Evolutionary conservation across 192 early-diverging fungal species (phyloP).

Genomic region (Backusella westeae): DNA sequence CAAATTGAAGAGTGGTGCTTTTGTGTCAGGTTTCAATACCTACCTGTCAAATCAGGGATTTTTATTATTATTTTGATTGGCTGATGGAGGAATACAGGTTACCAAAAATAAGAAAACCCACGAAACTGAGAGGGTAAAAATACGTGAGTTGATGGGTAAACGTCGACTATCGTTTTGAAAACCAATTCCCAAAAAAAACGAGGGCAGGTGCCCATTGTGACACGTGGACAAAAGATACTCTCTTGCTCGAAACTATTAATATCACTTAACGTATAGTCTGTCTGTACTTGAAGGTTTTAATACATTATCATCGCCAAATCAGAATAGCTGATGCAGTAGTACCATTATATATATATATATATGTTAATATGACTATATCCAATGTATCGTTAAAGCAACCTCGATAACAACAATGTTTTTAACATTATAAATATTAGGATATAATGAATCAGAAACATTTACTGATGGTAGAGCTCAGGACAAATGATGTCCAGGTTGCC

Average conservation of each 20-base stretch:
- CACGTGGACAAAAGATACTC: background rate
- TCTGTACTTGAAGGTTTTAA: background rate
- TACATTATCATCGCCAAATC: background rate
- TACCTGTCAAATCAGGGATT: too few relatives aligned
- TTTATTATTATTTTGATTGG: too few relatives aligned
- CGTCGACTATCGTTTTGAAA: too few relatives aligned
- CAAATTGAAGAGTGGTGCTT: too few relatives aligned
- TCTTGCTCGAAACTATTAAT: background rate
- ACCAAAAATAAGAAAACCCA: too few relatives aligned
- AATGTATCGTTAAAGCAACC: background rate
- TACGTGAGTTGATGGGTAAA: too few relatives aligned
- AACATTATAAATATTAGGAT: background rate
- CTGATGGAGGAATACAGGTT: too few relatives aligned
- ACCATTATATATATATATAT: too few relatives aligned
- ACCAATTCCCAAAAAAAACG: background rate
- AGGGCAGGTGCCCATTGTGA: background rate
- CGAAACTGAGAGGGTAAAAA: too few relatives aligned
- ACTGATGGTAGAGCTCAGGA: background rate
- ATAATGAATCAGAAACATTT: too few relatives aligned
- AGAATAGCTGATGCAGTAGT: background rate
- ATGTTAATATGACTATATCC: too few relatives aligned
- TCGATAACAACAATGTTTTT: background rate
- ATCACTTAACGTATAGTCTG: background rate
- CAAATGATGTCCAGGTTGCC: background rate
- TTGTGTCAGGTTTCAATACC: too few relatives aligned